A percentile compares a stretch with the other conserved stretches of the same genome.
Evolutionary conservation across 2,329 filamentous ascomycete genomes (phyloP).

Genomic region (Diaporthe amygdali): DNA sequence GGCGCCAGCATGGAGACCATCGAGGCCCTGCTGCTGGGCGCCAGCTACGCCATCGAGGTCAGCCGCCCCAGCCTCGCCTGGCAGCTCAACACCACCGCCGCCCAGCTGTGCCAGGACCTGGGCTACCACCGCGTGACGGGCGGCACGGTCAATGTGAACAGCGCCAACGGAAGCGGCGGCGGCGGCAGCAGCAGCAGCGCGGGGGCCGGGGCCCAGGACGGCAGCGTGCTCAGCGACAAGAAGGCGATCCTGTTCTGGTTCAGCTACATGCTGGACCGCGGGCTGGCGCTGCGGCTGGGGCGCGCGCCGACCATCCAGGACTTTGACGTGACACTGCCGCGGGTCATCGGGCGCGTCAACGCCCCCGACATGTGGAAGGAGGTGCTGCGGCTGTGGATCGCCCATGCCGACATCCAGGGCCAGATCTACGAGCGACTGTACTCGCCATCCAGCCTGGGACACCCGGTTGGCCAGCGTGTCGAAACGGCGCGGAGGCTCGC

Average conservation of each 20-base stretch:
- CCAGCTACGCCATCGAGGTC: constrained; percentile 65
- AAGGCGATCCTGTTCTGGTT: constrained; percentile 54
- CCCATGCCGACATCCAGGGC: constrained; percentile 60
- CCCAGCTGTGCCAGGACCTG: constrained; percentile 65
- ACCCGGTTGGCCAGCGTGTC: constrained; percentile 44
- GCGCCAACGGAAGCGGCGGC: not conserved
- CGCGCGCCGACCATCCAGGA: constrained; percentile 63
- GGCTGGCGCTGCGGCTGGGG: constrained; percentile 63
- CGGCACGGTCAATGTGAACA: constrained; percentile 30
- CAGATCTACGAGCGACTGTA: constrained; percentile 64
- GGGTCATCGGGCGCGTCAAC: constrained; percentile 35
- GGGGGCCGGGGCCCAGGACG: constrained; percentile 35
- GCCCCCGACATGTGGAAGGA: constrained; percentile 46
- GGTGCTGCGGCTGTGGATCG: constrained; percentile 60
- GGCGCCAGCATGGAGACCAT: constrained; percentile 60
- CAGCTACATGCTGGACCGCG: constrained; percentile 63
- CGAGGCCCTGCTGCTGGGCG: constrained; percentile 63
- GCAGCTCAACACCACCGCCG: constrained; percentile 64
- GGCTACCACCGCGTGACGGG: constrained; percentile 60
- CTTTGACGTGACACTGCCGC: constrained; percentile 56
- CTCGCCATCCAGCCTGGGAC: constrained; percentile 50
- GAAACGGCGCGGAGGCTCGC: constrained; percentile 45
- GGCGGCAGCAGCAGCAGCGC: constrained; percentile 57
- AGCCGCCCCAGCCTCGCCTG: constrained; percentile 69
- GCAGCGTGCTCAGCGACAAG: constrained; percentile 34